phyloP scores from a whole-genome alignment of 345 rosid genomes.

The Salix viminalis region DNA sequence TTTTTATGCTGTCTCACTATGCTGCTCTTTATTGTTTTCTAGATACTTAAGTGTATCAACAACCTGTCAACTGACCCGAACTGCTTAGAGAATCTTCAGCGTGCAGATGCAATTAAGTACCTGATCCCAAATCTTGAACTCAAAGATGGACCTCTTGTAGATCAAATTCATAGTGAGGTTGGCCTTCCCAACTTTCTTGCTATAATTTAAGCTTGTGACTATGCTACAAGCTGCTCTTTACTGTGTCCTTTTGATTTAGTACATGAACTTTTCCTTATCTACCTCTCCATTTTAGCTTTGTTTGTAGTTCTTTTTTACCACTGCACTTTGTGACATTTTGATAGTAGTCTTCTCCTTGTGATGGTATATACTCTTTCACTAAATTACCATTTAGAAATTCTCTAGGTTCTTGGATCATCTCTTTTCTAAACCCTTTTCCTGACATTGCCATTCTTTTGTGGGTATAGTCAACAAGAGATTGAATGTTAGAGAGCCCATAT shows the following conservation, averaged over 20 bases:
- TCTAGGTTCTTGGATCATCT: background rate
- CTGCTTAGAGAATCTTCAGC: slow-evolving; percentile 95
- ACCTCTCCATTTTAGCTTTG: background rate
- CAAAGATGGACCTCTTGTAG: slow-evolving; percentile 77
- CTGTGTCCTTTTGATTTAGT: background rate
- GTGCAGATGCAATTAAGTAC: slow-evolving; percentile 90
- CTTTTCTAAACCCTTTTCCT: background rate
- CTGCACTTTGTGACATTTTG: background rate
- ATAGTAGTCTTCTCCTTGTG: background rate
- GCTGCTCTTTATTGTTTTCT: slow-evolving; percentile 18
- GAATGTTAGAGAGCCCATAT: background rate
- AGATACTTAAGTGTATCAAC: slow-evolving; percentile 85
- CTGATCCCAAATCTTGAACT: slow-evolving; percentile 94
- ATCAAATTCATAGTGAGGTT: slow-evolving; percentile 86
- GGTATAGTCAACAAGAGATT: background rate
- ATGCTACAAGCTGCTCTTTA: background rate
- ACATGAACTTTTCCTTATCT: background rate
- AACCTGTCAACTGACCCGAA: slow-evolving; percentile 89
- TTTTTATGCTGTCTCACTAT: background rate
- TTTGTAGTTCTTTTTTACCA: background rate
- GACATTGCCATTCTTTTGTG: background rate
- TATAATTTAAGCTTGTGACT: background rate
- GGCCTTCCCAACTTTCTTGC: slow-evolving; percentile 21
- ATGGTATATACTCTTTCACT: background rate
- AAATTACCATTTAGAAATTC: background rate